These are phyloP conservation scores for Sugiyamaella xylanicola DNA, from an alignment of 1,139 yeast genomes.

Conservation along the genomic window DNA sequence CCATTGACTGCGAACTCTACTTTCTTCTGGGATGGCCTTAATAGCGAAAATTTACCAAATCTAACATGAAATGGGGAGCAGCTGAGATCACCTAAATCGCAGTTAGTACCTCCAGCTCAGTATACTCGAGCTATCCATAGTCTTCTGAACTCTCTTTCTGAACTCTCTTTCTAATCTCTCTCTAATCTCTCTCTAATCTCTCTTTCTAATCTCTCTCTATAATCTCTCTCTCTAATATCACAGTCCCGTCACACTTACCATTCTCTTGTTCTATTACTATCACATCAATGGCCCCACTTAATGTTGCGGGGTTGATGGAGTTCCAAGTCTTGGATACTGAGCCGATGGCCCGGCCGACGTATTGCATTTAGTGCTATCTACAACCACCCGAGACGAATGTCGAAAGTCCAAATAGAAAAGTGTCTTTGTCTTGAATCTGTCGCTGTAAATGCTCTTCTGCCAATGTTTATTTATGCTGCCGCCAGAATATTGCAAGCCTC, in stretches of 20 bases:
- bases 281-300: conserved; percentile 96
- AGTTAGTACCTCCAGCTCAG: conserved; percentile 1
- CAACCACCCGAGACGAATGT: background rate
- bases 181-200: too few species aligned
- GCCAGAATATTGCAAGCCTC: too few species aligned
- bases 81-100: conserved; percentile 58
- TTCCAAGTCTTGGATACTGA: conserved; percentile 97
- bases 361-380: conserved; percentile 62
- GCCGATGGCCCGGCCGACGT: conserved; percentile 93
- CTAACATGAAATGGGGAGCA: conserved; percentile 97
- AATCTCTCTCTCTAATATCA: too few species aligned
- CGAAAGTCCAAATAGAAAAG: too few species aligned
- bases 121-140: too few species aligned
- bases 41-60: conserved; percentile 88
- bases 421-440: too few species aligned
- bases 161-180: too few species aligned
- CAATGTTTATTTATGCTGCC: too few species aligned
- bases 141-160: too few species aligned
- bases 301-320: conserved; percentile 92
- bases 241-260: too few species aligned
- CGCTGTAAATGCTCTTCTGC: too few species aligned
- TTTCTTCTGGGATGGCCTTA: conserved; percentile 95
- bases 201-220: too few species aligned
- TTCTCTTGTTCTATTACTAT: conserved; percentile 93
- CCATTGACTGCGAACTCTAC: conserved; percentile 89